A percentile compares a stretch with the other conserved stretches of the same genome.
phyloP scores from a whole-genome alignment of 306 rosid genomes.

The Luffa acutangula region DNA sequence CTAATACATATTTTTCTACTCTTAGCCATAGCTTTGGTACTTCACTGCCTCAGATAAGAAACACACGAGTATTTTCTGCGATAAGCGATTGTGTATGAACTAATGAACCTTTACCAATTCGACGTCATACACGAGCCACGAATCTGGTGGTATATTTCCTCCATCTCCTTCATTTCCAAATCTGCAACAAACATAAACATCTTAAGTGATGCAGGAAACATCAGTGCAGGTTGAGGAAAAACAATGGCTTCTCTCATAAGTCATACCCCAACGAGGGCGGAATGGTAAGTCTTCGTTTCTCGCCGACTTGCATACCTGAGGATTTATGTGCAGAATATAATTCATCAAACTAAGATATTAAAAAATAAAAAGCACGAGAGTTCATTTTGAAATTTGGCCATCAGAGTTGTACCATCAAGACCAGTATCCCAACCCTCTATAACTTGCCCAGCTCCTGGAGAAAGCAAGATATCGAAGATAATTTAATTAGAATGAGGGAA shows the following conservation, averaged over 20 bases:
- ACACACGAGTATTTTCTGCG: not conserved
- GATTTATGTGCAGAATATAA: not conserved
- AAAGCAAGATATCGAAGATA: constrained; percentile 5
- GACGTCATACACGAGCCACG: constrained; percentile 71
- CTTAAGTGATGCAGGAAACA: constrained; percentile 6
- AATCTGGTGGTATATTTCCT: constrained; percentile 43
- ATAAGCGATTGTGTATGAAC: constrained; percentile 1
- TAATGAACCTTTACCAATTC: constrained; percentile 61
- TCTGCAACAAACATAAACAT: constrained; percentile 32
- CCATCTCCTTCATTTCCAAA: constrained; percentile 30
- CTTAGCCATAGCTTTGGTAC: not conserved
- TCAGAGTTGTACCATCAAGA: constrained; percentile 49
- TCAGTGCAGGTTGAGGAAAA: not conserved
- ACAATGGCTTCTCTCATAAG: constrained; percentile 14
- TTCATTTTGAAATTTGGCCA: not conserved
- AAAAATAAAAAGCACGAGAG: not conserved
- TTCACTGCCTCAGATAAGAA: not conserved
- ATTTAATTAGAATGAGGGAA: not conserved
- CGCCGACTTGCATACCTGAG: constrained; percentile 80
- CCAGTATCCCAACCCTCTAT: constrained; percentile 68
- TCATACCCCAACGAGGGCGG: constrained; percentile 79
- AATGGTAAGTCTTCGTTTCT: constrained; percentile 60
- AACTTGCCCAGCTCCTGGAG: constrained; percentile 59
- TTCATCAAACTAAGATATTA: not conserved
- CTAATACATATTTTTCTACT: not conserved